These are phyloP conservation scores for Mucor velutinosus DNA, from an alignment of 371 early-diverging fungal species.

Conservation along the genomic window DNA sequence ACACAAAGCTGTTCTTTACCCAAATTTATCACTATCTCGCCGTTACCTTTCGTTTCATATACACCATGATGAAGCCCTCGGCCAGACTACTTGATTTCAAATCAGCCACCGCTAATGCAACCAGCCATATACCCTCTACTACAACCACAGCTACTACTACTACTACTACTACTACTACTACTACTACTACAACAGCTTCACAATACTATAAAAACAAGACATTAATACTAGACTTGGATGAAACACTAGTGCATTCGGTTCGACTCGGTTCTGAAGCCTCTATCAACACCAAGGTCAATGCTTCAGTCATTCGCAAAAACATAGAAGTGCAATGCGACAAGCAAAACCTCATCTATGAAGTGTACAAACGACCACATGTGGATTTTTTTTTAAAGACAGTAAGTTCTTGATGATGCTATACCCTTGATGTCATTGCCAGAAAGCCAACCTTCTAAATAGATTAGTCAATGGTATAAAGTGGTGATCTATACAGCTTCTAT, in stretches of 20 bases:
- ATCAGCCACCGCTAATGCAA: not conserved
- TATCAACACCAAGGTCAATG: slow-evolving; percentile 22
- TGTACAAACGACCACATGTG: slow-evolving; percentile 96
- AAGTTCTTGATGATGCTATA: slow-evolving; percentile 5
- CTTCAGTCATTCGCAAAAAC: slow-evolving; percentile 38
- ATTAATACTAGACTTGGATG: slow-evolving; percentile 95
- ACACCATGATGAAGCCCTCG: slow-evolving; percentile 4
- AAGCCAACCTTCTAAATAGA: slow-evolving; percentile 44
- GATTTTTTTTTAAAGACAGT: slow-evolving; percentile 92
- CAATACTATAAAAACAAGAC: slow-evolving; percentile 71
- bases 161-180: slow-evolving; percentile 12
- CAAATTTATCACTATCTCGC: slow-evolving; percentile 20
- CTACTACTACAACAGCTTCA: slow-evolving; percentile 12
- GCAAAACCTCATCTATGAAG: slow-evolving; percentile 90
- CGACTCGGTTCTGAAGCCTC: slow-evolving; percentile 36
- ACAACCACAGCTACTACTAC: not conserved
- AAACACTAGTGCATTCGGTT: slow-evolving; percentile 93
- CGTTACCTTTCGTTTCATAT: slow-evolving; percentile 14
- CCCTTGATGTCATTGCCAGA: not conserved
- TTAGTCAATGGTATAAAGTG: slow-evolving; percentile 95
- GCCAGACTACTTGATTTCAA: not conserved
- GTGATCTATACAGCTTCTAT: slow-evolving; percentile 98
- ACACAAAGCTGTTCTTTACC: slow-evolving; percentile 15
- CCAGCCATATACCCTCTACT: not conserved
- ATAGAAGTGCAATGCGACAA: slow-evolving; percentile 93